Base-by-base conservation (phyloP, 352 stramenopile species). In the Globisporangium iwayamae region DNA sequence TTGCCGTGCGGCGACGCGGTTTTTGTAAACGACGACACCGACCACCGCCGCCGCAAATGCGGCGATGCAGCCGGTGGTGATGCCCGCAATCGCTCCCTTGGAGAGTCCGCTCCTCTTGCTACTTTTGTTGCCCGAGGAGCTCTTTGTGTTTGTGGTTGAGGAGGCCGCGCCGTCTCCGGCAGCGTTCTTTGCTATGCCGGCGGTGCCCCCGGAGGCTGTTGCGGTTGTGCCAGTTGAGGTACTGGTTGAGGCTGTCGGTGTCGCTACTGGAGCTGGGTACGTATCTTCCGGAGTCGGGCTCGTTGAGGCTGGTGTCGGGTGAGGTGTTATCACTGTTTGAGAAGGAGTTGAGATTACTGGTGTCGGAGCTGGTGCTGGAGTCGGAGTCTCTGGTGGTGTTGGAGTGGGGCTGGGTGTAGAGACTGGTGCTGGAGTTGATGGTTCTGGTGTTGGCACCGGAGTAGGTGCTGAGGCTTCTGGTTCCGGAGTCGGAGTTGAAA, bases 21-120 rank as follows among this genome's bases (percentile, higher is more conserved):
- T 52, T n/a, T 51, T 54, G 43, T 56, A 63, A 7, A 56, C 30
- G 16, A 63, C 28, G 2, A 55, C 30, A 1, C 30, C 38, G 45
- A 47, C 34, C 18, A 55, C 14, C 5, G 3, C 57, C 3, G 18
- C 45, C 14, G 20, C 45, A 2, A 36, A 5, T 1, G 39, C 18
- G 2, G 14, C 30, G 11, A 46, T 5, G 32, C 57, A 63, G 4
- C 16, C 57, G 6, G 56, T 36, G 28, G 53, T 45, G 22, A 63
- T 36, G 11, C 57, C 45, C 11, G 45, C 57, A 20, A 56, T 47
- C 57, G 45, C 5, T 4, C 43, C 53, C 13, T 20, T 32, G 2
- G 57, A 56, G 13, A 63, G 57, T 39, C n/a, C n/a, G 10, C 11
- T 47, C 14, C 22, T 25, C 22, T 16, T 36, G 2, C 20, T 22